Conservation (phyloP, 805 yeast genomes). For the Saccharomycopsis fermentans region DNA sequence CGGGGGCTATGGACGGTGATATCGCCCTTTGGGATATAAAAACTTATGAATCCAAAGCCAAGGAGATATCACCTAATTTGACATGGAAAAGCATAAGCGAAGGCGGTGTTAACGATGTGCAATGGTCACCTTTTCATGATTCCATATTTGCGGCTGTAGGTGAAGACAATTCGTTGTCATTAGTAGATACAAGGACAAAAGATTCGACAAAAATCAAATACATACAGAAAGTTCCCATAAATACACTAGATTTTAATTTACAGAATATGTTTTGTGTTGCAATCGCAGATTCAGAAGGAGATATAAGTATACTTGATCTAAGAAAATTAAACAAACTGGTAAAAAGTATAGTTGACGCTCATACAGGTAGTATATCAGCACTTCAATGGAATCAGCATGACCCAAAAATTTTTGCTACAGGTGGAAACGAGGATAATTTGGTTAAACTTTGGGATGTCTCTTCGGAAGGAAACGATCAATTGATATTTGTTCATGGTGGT, state of each 20-base stretch:
- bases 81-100: constrained; percentile 25
- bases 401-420: constrained; percentile 48
- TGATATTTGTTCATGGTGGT: constrained; percentile 69
- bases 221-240: constrained; percentile 33
- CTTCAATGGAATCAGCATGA: constrained; percentile 62
- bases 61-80: constrained; percentile 18
- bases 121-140: constrained; percentile 58
- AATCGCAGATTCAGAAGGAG: constrained; percentile 56
- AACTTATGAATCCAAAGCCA: constrained; percentile 25
- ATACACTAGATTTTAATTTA: constrained; percentile 52
- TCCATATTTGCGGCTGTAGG: constrained; percentile 55
- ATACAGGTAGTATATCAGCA: constrained; percentile 49
- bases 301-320: constrained; percentile 53
- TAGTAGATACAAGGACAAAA: constrained; percentile 43
- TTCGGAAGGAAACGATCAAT: constrained; percentile 22
- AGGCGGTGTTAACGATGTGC: constrained; percentile 57
- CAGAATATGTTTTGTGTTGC: constrained; percentile 47
- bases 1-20: constrained; percentile 56
- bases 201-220: not conserved
- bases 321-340: constrained; percentile 33
- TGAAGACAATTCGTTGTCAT: constrained; percentile 43
- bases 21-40: constrained; percentile 61
- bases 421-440: constrained; percentile 52
- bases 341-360: constrained; percentile 27
- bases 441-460: constrained; percentile 55